Evolutionary conservation across 768 basidiomycete species (phyloP).

Genomic region (Macrolepiota dolichaula): DNA sequence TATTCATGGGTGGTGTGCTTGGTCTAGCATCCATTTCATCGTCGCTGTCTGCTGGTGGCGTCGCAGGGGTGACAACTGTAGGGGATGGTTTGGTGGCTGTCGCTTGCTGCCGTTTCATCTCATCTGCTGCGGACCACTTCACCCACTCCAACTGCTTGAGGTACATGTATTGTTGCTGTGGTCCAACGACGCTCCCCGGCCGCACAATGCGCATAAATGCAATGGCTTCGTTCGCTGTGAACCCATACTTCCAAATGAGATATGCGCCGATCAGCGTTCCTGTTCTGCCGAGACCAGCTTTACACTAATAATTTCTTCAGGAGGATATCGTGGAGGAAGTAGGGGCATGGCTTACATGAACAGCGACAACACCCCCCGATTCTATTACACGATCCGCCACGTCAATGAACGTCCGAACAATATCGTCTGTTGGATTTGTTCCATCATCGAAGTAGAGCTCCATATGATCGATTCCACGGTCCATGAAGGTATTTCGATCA

Average conservation of each 20-base stretch:
- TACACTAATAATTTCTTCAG: conserved; percentile 57
- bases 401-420: conserved; percentile 88
- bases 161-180: conserved; percentile 94
- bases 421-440: conserved; percentile 95
- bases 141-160: conserved; percentile 92
- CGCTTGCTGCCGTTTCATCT: conserved; percentile 53
- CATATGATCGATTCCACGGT: conserved; percentile 83
- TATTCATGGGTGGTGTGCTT: conserved; percentile 34
- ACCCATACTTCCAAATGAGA: conserved; percentile 97
- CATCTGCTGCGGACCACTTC: conserved; percentile 89
- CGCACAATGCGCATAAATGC: conserved; percentile 98
- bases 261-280: conserved; percentile 98
- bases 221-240: conserved; percentile 93
- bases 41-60: conserved; percentile 76
- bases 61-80: conserved; percentile 64
- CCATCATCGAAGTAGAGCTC: conserved; percentile 98
- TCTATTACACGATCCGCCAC: conserved; percentile 78
- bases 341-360: conserved; percentile 60
- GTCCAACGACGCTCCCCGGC: conserved; percentile 90
- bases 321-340: conserved; percentile 1
- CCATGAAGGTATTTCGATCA: conserved; percentile 75
- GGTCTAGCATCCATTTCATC: conserved; percentile 51
- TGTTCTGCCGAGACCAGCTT: conserved; percentile 94
- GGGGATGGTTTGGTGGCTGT: conserved; percentile 32
- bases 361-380: conserved; percentile 77